Evolutionary conservation across 2,329 filamentous ascomycete genomes (phyloP), one percentile per base, ranked within the genome.

Genomic region (Aspergillus fructus): DNA sequence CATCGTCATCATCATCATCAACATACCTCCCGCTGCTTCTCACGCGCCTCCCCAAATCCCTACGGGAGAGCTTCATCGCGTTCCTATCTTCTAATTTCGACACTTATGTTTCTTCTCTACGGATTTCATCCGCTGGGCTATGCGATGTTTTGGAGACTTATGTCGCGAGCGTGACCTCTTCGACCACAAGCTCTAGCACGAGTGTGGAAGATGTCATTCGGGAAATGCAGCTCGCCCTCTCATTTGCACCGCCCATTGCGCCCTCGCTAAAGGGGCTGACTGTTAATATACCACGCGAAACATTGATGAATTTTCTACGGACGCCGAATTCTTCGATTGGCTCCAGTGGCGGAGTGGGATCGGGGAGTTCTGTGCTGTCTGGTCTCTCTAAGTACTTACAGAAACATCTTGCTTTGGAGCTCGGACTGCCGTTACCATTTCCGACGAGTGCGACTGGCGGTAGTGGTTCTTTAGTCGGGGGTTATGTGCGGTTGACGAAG

Each of bases 11-110:
- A 46, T 82, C 80, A 1, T 80, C 80, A 1, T 80, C 79, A 49
- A 83, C 80, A 2, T 69, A 75, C 15, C 73, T 84, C 3, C 81
- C 81, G 0, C 66, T 84, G 13, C 69, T 84, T 13, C 66, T 84
- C 41, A 77, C 81, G 3, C 79, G 79, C 58, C 78, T 83, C 66
- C 81, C 82, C 2, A 79, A 74, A 34, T 68, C 76, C 1, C 68
- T 83, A 11, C 76, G 81, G 4, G 78, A 81, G 39, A 73, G 74
- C 2, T 76, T 84, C 52, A 66, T 81, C 50, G 68, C 77, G 13
- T 83, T 83, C 63, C 64, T 84, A 13, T 69, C 74, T 5, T 71
- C 77, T 1, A 78, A 72, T 56, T 84, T 84, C 64, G 81, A 84
- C 60, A 74, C 78, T 3, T 79, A 79, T 59, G 74, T 77, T 46